These are phyloP conservation scores for Sphaerulina populicola DNA, from an alignment of 2,329 filamentous ascomycete species.

Conservation along the genomic window DNA sequence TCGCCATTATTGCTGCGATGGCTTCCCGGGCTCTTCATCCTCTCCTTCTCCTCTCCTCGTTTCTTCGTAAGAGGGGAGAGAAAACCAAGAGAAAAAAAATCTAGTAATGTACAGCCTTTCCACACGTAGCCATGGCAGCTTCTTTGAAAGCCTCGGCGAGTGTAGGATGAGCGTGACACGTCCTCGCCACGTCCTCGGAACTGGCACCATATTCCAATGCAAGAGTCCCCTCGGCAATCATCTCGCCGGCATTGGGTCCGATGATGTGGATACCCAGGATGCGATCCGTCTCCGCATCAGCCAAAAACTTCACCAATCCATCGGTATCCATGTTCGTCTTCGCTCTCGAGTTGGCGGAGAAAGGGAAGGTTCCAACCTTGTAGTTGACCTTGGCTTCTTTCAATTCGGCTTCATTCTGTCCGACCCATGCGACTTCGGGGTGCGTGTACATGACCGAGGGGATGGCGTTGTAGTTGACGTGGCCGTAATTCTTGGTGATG, in stretches of 20 bases:
- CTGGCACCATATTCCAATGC: constrained; percentile 95
- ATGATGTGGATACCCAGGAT: constrained; percentile 95
- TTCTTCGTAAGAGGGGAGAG: neutral
- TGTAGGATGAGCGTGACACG: constrained; percentile 93
- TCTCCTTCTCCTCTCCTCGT: neutral
- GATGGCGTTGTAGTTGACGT: constrained; percentile 98
- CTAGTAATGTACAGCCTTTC: constrained; percentile 93
- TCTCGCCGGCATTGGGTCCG: constrained; percentile 91
- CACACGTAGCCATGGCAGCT: constrained; percentile 94
- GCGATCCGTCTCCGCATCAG: constrained; percentile 91
- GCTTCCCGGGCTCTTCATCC: neutral
- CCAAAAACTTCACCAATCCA: constrained; percentile 92
- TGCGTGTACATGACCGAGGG: constrained; percentile 99
- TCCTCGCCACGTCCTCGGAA: constrained; percentile 87
- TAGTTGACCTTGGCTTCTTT: constrained; percentile 86
- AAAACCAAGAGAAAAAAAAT: neutral
- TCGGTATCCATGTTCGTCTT: constrained; percentile 98
- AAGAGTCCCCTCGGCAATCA: constrained; percentile 95
- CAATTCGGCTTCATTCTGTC: constrained; percentile 92
- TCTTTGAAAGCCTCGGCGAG: constrained; percentile 98
- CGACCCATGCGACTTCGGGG: constrained; percentile 97
- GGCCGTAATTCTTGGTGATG: constrained; percentile 94
- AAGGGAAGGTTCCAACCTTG: constrained; percentile 89
- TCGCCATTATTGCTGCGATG: neutral
- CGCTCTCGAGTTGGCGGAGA: constrained; percentile 94